These are phyloP conservation scores for Metarhizium robertsii DNA, from an alignment of 2,329 filamentous ascomycete genomes.

Conservation along the genomic window DNA sequence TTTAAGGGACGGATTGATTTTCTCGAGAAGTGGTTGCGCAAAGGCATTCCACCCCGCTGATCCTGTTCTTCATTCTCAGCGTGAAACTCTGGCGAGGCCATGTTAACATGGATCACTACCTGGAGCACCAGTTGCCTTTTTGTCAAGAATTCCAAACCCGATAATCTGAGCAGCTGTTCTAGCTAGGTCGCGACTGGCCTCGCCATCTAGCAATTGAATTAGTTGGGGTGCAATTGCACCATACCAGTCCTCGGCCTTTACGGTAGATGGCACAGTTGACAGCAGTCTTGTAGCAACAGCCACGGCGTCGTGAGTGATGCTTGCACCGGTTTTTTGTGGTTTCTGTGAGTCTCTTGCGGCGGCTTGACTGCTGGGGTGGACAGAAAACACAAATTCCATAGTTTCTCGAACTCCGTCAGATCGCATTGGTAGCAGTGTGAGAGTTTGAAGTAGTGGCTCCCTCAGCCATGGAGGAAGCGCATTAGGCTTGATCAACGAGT, in stretches of 20 bases:
- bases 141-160: constrained; percentile 55
- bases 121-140: constrained; percentile 53
- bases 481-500: constrained; percentile 53
- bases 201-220: constrained; percentile 50
- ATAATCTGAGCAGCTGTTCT: constrained; percentile 28
- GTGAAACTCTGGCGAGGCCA: neutral
- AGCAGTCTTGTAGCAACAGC: constrained; percentile 53
- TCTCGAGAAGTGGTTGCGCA: constrained; percentile 45
- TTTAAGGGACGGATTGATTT: constrained; percentile 35
- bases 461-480: constrained; percentile 52
- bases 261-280: constrained; percentile 46
- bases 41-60: constrained; percentile 54
- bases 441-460: constrained; percentile 41
- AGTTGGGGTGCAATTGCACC: constrained; percentile 51
- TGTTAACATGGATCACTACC: constrained; percentile 23
- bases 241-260: constrained; percentile 51
- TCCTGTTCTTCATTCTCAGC: constrained; percentile 23
- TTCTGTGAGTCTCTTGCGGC: constrained; percentile 28
- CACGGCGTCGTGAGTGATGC: constrained; percentile 60
- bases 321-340: constrained; percentile 47
- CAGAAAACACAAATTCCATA: constrained; percentile 61
- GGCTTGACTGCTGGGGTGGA: constrained; percentile 47
- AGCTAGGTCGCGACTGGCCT: constrained; percentile 23
- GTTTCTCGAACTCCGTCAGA: constrained; percentile 56
- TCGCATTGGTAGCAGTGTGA: constrained; percentile 53